A percentile compares a stretch with the other conserved stretches of the same genome.
Conservation (phyloP, 768 basidiomycete genomes). For the Tulasnella sp. region DNA sequence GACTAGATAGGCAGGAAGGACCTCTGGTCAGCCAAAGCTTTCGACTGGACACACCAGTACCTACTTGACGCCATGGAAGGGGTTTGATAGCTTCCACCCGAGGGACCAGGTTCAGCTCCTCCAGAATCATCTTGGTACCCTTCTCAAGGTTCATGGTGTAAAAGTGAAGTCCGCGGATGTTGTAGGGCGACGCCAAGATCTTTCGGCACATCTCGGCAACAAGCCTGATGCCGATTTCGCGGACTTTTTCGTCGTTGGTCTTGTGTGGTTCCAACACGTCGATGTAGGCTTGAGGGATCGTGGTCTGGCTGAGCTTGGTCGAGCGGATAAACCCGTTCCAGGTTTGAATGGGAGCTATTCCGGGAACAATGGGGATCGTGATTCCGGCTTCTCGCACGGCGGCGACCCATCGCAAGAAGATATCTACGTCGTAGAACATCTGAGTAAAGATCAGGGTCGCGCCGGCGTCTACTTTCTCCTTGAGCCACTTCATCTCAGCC, state of each 20-base stretch:
- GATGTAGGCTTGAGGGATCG: constrained; percentile 70
- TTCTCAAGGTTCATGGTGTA: constrained; percentile 98
- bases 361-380: constrained; percentile 41
- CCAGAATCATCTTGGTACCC: constrained; percentile 90
- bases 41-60: constrained; percentile 23
- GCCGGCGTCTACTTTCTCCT: constrained; percentile 87
- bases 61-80: constrained; percentile 92
- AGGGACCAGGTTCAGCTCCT: constrained; percentile 85
- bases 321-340: constrained; percentile 92
- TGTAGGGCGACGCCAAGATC: constrained; percentile 74
- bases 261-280: constrained; percentile 81
- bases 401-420: constrained; percentile 91
- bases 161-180: constrained; percentile 86
- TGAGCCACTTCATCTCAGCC: constrained; percentile 78
- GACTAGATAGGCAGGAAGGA: constrained; percentile 48
- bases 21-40: not conserved
- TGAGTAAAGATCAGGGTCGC: constrained; percentile 95
- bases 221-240: constrained; percentile 87
- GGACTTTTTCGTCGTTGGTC: constrained; percentile 89
- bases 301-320: constrained; percentile 69
- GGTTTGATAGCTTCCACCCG: constrained; percentile 89
- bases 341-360: constrained; percentile 52
- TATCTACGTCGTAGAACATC: constrained; percentile 92
- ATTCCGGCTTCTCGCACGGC: constrained; percentile 39
- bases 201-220: constrained; percentile 91